Conservation (phyloP, 2,329 filamentous ascomycete genomes). For the Pseudogymnoascus sp. region DNA sequence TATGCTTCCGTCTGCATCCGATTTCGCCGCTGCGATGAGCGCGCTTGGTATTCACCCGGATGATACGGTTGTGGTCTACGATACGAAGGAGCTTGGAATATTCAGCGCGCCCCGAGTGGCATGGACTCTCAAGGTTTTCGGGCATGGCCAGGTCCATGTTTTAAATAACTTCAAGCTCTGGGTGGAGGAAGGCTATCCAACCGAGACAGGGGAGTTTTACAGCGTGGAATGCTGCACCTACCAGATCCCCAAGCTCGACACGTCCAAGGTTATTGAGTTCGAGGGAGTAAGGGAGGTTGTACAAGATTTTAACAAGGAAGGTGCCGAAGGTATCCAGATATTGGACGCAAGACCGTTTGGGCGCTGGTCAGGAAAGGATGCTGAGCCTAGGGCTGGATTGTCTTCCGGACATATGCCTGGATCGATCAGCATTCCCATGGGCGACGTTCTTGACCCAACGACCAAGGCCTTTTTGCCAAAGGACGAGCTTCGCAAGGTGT, state of each 20-base stretch:
- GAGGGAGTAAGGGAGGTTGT: conserved; percentile 76
- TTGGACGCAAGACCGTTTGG: conserved; percentile 77
- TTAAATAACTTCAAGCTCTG: conserved; percentile 96
- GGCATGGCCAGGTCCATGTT: conserved; percentile 80
- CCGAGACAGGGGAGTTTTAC: conserved; percentile 70
- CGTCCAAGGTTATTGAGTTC: conserved; percentile 65
- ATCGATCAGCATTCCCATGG: conserved; percentile 75
- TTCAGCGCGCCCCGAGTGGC: conserved; percentile 90
- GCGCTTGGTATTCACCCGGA: conserved; percentile 79
- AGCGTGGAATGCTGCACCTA: conserved; percentile 59
- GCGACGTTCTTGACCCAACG: conserved; percentile 69
- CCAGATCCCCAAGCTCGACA: conserved; percentile 52
- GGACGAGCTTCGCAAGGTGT: conserved; percentile 66
- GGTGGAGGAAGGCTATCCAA: conserved; percentile 75
- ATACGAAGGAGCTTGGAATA: conserved; percentile 82
- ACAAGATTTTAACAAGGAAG: conserved; percentile 71
- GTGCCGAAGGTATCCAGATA: conserved; percentile 75
- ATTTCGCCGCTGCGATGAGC: conserved; percentile 83
- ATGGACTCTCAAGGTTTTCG: conserved; percentile 89
- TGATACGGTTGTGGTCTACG: conserved; percentile 90
- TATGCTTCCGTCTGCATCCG: conserved; percentile 79
- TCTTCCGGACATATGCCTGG: conserved; percentile 89
- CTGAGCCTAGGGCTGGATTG: conserved; percentile 79
- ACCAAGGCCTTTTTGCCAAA: conserved; percentile 73
- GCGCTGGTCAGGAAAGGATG: conserved; percentile 73